Conservation (phyloP, 2,329 filamentous ascomycete species). For the Tolypocladium inflatum region DNA sequence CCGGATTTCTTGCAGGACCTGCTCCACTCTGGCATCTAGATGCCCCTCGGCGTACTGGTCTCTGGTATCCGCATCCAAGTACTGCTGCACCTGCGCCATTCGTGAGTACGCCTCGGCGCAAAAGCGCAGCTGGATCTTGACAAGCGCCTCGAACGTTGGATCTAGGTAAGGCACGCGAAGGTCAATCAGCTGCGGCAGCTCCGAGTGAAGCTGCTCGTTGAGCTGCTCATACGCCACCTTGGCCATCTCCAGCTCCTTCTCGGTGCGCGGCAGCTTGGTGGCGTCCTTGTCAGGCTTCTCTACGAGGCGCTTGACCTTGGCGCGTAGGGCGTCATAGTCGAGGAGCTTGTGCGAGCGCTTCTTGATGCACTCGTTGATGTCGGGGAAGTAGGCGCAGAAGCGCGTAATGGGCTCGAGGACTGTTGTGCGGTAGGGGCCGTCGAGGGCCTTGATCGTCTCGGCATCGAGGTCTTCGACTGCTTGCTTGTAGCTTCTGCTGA, state of each 20-base stretch:
- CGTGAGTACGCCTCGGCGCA: slow-evolving; percentile 95
- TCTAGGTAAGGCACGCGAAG: slow-evolving; percentile 94
- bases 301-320: slow-evolving; percentile 91
- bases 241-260: slow-evolving; percentile 94
- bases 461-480: slow-evolving; percentile 95
- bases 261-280: slow-evolving; percentile 87
- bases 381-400: slow-evolving; percentile 97
- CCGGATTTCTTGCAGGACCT: slow-evolving; percentile 92
- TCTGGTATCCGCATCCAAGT: slow-evolving; percentile 87
- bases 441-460: slow-evolving; percentile 95
- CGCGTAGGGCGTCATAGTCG: slow-evolving; percentile 92
- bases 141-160: slow-evolving; percentile 91
- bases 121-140: slow-evolving; percentile 97
- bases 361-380: slow-evolving; percentile 99
- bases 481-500: slow-evolving; percentile 95
- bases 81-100: slow-evolving; percentile 99
- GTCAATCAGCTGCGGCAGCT: slow-evolving; percentile 93
- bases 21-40: slow-evolving; percentile 82
- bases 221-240: slow-evolving; percentile 90
- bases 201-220: slow-evolving; percentile 89
- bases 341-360: slow-evolving; percentile 98
- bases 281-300: slow-evolving; percentile 99
- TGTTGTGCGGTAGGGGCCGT: slow-evolving; percentile 89
- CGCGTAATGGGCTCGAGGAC: slow-evolving; percentile 91
- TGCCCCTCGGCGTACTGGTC: slow-evolving; percentile 94